phyloP scores from a whole-genome alignment of 192 early-diverging fungal species.

The Funneliformis geosporum region DNA sequence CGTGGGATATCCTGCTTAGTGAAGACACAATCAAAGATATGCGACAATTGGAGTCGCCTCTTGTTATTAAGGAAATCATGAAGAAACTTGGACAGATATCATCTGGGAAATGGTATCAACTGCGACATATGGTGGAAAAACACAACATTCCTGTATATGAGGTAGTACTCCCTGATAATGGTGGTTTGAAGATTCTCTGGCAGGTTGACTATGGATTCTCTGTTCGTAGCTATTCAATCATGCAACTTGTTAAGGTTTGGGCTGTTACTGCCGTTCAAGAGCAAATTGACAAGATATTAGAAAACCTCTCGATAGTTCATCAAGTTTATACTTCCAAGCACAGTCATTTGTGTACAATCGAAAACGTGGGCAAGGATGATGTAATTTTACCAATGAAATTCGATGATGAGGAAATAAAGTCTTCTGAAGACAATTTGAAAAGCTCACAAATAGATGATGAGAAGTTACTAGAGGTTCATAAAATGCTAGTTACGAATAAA shows the following conservation, averaged over 20 bases:
- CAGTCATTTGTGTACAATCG: neutral
- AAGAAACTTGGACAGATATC: constrained; percentile 17
- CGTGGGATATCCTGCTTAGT: constrained; percentile 25
- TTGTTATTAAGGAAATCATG: neutral
- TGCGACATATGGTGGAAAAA: neutral
- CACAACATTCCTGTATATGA: constrained; percentile 1
- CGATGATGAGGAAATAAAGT: neutral
- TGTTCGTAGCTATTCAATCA: neutral
- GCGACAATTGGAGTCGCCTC: constrained; percentile 6
- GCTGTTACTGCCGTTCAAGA: constrained; percentile 5
- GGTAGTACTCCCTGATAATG: neutral
- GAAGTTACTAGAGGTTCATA: constrained; percentile 18
- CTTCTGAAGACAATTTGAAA: neutral
- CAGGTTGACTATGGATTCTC: constrained; percentile 24
- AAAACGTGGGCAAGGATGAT: neutral
- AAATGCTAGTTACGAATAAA: constrained; percentile 28
- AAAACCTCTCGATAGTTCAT: constrained; percentile 17
- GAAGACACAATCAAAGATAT: constrained; percentile 23
- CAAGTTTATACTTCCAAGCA: constrained; percentile 8
- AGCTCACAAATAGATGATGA: constrained; percentile 8
- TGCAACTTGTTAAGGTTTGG: constrained; percentile 23
- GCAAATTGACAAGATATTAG: constrained; percentile 15
- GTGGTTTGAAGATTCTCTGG: constrained; percentile 13
- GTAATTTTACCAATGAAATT: constrained; percentile 22
- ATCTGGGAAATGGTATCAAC: constrained; percentile 7